A percentile compares a stretch with the other conserved stretches of the same genome.
These are phyloP conservation scores for Fusarium albosuccineum DNA, from an alignment of 2,329 filamentous ascomycete species.

Conservation along the genomic window DNA sequence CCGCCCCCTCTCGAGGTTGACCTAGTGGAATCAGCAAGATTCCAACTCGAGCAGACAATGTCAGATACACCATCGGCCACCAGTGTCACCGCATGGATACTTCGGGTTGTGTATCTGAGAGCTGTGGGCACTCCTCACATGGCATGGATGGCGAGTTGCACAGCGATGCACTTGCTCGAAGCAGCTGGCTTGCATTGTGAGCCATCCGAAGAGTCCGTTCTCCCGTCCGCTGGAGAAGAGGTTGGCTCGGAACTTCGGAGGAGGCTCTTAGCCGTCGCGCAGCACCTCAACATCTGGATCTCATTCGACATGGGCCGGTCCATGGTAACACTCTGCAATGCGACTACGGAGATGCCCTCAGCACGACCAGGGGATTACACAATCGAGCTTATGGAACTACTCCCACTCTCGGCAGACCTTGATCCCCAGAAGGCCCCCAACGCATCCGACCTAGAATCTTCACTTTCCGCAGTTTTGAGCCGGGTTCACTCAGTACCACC, in stretches of 20 bases:
- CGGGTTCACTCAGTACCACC: conserved; percentile 56
- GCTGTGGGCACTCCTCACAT: conserved; percentile 66
- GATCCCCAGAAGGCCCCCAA: conserved; percentile 63
- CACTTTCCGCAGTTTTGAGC: conserved; percentile 57
- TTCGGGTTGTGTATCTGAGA: conserved; percentile 66
- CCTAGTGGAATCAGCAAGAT: conserved; percentile 60
- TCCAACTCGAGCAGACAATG: conserved; percentile 58
- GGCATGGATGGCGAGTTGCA: conserved; percentile 69
- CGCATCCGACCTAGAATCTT: conserved; percentile 57
- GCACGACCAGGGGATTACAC: conserved; percentile 57
- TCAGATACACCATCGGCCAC: conserved; percentile 51
- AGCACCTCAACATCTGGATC: conserved; percentile 70
- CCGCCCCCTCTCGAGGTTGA: conserved; percentile 58
- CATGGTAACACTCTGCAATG: conserved; percentile 61
- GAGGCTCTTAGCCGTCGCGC: conserved; percentile 63
- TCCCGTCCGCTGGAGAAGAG: conserved; percentile 42
- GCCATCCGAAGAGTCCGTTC: conserved; percentile 43
- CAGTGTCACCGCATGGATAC: conserved; percentile 64
- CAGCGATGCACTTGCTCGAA: conserved; percentile 69
- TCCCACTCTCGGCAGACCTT: conserved; percentile 66
- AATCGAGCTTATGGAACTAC: conserved; percentile 63
- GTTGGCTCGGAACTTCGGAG: conserved; percentile 55
- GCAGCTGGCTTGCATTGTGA: conserved; percentile 63
- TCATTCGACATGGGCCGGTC: conserved; percentile 70
- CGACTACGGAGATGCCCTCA: conserved; percentile 57